Base-by-base conservation (phyloP, 306 rosid genomes). In the Pterocarpus santalinus region DNA sequence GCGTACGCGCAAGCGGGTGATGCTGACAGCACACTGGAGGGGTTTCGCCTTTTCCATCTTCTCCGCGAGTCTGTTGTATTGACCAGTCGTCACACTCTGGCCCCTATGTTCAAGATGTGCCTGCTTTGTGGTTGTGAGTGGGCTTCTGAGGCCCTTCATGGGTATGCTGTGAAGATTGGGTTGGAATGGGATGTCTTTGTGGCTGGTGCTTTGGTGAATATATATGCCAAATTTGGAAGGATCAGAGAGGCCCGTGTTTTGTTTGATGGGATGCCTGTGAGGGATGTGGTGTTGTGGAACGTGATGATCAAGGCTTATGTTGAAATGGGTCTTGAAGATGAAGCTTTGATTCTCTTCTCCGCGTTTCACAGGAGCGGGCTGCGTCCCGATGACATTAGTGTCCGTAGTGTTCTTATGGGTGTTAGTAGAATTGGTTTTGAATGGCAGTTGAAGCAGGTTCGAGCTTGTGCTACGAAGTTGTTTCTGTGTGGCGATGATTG, bases 221-320 rank as follows among this genome's bases (percentile, higher is more conserved):
- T 88, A 44, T 94, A 92, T 69, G 83, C 89, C 9, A 92, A 89
- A 74, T 84, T 84, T n/a, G 78, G 80, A 46, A 79, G 72, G 10
- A 78, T 94, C 47, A 71, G 68, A 77, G 89, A 84, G 36, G 97
- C 98, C 4, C 94, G 94, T 52, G 52, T 52, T 36, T 69, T 94
- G 90, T 92, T 94, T 80, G 91, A 94, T 67, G 71, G 90, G 75
- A 92, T 89, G 91, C 64, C 85, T 28, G 85, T 87, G 55, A 89
- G 86, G 82, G 98, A 92, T 83, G 86, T 84, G 60, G 91, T 92
- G 57, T 46, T 94, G 55, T 94, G 97, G 94, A 92, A 90, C 78
- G 87, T 91, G 62, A 92, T 94, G 96, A 84, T 94, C 38, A 89
- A 87, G 86, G 94, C 90, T 10, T 94, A 89, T 43, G 78, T 87